phyloP scores from a whole-genome alignment of 257 asterid species.

The Plantago ovata region DNA sequence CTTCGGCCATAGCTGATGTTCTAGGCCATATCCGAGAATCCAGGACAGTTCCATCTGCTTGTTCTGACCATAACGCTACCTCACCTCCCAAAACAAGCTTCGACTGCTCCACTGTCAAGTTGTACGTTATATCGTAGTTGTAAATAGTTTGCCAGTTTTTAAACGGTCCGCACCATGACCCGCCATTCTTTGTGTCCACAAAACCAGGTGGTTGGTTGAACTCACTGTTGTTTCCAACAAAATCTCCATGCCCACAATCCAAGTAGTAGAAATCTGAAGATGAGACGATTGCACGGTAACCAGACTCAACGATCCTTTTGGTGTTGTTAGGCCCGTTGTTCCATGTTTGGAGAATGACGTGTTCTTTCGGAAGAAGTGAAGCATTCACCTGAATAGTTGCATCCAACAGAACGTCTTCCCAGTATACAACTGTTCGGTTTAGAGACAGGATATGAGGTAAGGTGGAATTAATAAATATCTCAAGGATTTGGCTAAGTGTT shows the following conservation, averaged over 20 bases:
- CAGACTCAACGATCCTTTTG: constrained; percentile 50
- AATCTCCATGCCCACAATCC: constrained; percentile 91
- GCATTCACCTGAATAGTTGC: constrained; percentile 40
- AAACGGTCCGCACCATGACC: constrained; percentile 93
- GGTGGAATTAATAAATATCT: constrained; percentile 55
- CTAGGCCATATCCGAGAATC: constrained; percentile 89
- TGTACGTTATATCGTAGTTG: constrained; percentile 73
- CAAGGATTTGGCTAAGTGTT: constrained; percentile 68
- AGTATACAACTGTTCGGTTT: constrained; percentile 74
- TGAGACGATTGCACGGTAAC: constrained; percentile 76
- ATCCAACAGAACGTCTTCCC: constrained; percentile 84
- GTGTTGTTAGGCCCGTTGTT: constrained; percentile 74
- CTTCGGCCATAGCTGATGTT: constrained; percentile 77
- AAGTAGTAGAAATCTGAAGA: constrained; percentile 71
- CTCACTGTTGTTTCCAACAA: constrained; percentile 56
- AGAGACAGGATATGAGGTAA: constrained; percentile 64
- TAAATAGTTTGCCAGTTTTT: constrained; percentile 92
- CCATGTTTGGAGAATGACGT: constrained; percentile 81
- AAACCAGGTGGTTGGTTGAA: constrained; percentile 56
- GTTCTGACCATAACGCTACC: constrained; percentile 92
- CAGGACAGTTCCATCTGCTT: constrained; percentile 79
- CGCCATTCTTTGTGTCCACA: constrained; percentile 56
- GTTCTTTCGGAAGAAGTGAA: constrained; percentile 54
- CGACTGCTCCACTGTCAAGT: constrained; percentile 48
- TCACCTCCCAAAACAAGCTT: constrained; percentile 83